Percentiles rank a stretch among this genome's conserved stretches.
Conservation (phyloP, 129 eudicot genomes). For the Glebionis coronaria region DNA sequence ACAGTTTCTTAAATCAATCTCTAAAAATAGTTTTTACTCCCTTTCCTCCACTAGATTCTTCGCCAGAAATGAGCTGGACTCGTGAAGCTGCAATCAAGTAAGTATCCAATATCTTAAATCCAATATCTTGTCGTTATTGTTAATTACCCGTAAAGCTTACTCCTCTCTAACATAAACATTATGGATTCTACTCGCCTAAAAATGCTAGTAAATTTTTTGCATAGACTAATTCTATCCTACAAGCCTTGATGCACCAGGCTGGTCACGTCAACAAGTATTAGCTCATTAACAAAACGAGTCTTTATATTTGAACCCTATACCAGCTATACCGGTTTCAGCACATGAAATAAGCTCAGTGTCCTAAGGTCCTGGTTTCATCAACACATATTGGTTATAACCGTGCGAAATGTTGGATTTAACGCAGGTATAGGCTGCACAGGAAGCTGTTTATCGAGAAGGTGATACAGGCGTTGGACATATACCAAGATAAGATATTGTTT, state of each 20-base stretch:
- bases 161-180: constrained; percentile 1
- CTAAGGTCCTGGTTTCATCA: not conserved
- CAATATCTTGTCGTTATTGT: constrained; percentile 1
- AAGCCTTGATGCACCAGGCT: not conserved
- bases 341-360: not conserved
- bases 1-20: not conserved
- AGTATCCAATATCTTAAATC: constrained; percentile 26
- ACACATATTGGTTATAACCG: not conserved
- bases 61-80: constrained; percentile 74
- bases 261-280: no score
- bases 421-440: constrained; percentile 91
- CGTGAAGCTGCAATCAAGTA: constrained; percentile 94
- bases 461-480: constrained; percentile 76
- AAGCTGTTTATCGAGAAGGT: constrained; percentile 75
- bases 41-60: constrained; percentile 45
- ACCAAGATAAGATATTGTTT: constrained; percentile 78
- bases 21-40: constrained; percentile 6
- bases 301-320: no score
- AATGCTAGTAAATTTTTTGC: constrained; percentile 4
- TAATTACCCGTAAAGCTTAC: not conserved
- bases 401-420: constrained; percentile 18
- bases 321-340: no score
- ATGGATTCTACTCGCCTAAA: constrained; percentile 5
- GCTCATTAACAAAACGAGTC: no score
- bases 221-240: not conserved